Conservation (phyloP, 768 basidiomycete genomes). For the Macrolepiota dolichaula region DNA sequence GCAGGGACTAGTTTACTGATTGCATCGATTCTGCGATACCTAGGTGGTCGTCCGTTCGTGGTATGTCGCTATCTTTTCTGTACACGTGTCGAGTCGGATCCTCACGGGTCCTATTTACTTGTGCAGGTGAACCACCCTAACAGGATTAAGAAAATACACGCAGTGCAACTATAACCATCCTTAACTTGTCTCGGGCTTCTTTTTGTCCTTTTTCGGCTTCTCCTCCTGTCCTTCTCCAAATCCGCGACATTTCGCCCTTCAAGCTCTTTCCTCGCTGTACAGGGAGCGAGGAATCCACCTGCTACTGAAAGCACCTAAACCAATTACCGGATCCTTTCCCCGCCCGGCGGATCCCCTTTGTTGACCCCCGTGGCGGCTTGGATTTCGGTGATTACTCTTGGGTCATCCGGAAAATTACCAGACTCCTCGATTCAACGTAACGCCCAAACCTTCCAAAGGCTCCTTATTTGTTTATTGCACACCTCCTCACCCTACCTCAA, state of each 20-base stretch:
- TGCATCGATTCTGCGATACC: conserved; percentile 16
- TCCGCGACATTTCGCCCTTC: conserved; percentile 31
- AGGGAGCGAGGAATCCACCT: conserved; percentile 65
- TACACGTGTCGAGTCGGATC: conserved; percentile 7
- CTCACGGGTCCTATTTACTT: conserved; percentile 18
- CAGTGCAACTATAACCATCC: neutral
- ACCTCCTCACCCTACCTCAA: neutral
- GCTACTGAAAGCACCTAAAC: conserved; percentile 49
- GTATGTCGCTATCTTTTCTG: conserved; percentile 29
- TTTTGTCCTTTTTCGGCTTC: conserved; percentile 14
- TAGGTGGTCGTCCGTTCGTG: conserved; percentile 81
- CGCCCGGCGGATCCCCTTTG: conserved; percentile 49
- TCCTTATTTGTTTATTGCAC: neutral
- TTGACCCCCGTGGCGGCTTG: conserved; percentile 68
- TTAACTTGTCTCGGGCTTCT: conserved; percentile 5
- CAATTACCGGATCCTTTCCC: conserved; percentile 54
- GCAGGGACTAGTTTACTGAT: neutral
- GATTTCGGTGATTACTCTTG: conserved; percentile 54
- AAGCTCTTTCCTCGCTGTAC: conserved; percentile 63
- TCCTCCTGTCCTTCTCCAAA: neutral
- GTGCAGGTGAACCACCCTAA: conserved; percentile 78
- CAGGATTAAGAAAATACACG: conserved; percentile 29
- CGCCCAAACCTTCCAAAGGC: neutral
- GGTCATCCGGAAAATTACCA: conserved; percentile 20
- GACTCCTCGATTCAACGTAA: conserved; percentile 2